These are phyloP conservation scores for Candida sakaeoensis DNA, from an alignment of 805 yeast species.

Conservation along the genomic window DNA sequence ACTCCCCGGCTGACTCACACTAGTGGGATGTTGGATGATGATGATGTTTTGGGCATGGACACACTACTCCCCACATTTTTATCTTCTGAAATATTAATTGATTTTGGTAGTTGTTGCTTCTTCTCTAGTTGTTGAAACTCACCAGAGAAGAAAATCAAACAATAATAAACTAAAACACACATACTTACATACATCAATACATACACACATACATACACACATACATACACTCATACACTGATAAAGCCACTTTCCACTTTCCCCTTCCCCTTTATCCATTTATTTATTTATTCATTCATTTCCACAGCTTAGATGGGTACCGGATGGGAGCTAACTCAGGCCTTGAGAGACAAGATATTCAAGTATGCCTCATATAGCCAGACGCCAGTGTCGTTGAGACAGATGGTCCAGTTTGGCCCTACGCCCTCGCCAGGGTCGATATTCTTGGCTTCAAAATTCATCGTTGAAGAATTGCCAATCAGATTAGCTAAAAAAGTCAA, in stretches of 20 bases:
- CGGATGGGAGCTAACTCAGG: slow-evolving; percentile 47
- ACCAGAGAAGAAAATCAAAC: too few species aligned
- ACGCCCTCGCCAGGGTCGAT: slow-evolving; percentile 73
- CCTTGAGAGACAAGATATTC: slow-evolving; percentile 52
- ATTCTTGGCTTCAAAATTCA: slow-evolving; percentile 79
- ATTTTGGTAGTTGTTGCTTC: too few species aligned
- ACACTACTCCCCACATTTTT: slow-evolving; percentile 1
- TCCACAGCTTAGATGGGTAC: slow-evolving; percentile 27
- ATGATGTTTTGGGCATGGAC: not conserved
- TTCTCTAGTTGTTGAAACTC: too few species aligned
- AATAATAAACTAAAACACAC: too few species aligned
- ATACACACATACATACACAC: too few species aligned
- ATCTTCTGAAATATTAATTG: slow-evolving; percentile 1
- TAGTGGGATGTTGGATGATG: too few species aligned
- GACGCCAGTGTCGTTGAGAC: slow-evolving; percentile 78
- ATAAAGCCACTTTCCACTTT: too few species aligned
- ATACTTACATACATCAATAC: too few species aligned
- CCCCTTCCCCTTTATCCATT: too few species aligned
- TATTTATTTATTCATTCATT: not conserved
- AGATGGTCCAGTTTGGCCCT: slow-evolving; percentile 90
- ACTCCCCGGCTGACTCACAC: too few species aligned
- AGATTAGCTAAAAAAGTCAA: slow-evolving; percentile 82
- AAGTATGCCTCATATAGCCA: slow-evolving; percentile 72
- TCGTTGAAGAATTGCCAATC: slow-evolving; percentile 82
- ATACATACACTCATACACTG: too few species aligned